A percentile compares a stretch with the other conserved stretches of the same genome.
phyloP scores from a whole-genome alignment of 208 protist genomes.

The Acanthamoeba healyi region DNA sequence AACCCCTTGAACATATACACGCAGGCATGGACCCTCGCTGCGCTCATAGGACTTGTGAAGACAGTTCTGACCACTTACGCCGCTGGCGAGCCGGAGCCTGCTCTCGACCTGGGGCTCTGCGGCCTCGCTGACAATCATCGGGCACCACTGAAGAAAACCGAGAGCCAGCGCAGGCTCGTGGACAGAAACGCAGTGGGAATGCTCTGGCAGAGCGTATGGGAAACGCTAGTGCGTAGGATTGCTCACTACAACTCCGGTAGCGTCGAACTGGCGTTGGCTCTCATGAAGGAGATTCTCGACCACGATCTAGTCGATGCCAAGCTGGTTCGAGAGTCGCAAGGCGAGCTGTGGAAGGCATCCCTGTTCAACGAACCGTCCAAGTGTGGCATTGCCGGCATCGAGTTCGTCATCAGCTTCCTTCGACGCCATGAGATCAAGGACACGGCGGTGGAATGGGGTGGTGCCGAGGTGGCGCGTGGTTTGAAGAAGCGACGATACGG shows the following conservation, averaged over 20 bases:
- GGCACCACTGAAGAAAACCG: constrained; percentile 47
- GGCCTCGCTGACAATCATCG: neutral
- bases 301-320: constrained; percentile 55
- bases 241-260: neutral
- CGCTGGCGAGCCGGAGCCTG: neutral
- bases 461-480: neutral
- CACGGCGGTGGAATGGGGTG: neutral
- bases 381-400: constrained; percentile 15
- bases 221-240: constrained; percentile 29
- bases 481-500: neutral
- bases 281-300: constrained; percentile 71
- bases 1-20: too few species aligned
- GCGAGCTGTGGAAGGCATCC: constrained; percentile 27
- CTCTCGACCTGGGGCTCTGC: neutral
- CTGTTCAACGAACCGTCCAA: constrained; percentile 43
- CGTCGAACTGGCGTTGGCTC: constrained; percentile 43
- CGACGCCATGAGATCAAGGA: constrained; percentile 57
- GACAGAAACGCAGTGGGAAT: neutral
- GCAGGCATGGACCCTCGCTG: constrained; percentile 8
- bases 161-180: constrained; percentile 4
- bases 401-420: constrained; percentile 61
- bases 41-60: neutral
- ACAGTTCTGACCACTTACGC: constrained; percentile 26
- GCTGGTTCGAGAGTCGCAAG: constrained; percentile 38
- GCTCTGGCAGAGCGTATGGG: constrained; percentile 58